Conservation (phyloP, 441 rosid genomes). For the Isatis lusitanica region DNA sequence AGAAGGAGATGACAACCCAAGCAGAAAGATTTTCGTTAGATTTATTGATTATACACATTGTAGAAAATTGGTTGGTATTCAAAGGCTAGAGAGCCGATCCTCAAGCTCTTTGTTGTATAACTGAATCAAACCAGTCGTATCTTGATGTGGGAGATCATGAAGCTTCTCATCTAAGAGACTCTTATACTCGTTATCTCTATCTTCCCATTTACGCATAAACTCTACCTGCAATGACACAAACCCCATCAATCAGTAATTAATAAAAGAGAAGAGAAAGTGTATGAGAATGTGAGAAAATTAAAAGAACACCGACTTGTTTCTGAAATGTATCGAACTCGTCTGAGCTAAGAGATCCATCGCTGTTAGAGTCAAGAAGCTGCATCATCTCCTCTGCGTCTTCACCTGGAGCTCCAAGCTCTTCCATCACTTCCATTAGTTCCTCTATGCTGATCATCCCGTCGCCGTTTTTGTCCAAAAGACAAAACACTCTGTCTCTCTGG, state of each 20-base stretch:
- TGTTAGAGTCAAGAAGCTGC: slow-evolving; percentile 90
- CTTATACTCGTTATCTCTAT: slow-evolving; percentile 62
- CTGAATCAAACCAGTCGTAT: slow-evolving; percentile 54
- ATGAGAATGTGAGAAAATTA: background rate
- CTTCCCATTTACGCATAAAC: slow-evolving; percentile 70
- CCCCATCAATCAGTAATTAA: background rate
- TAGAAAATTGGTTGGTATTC: slow-evolving; percentile 11
- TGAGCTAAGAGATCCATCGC: slow-evolving; percentile 91
- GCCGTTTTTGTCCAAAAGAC: slow-evolving; percentile 83
- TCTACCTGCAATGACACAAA: slow-evolving; percentile 55
- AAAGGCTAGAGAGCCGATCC: slow-evolving; percentile 34
- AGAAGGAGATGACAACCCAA: background rate
- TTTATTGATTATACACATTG: background rate
- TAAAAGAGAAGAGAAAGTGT: background rate
- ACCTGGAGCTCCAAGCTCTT: slow-evolving; percentile 94
- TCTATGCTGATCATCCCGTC: slow-evolving; percentile 97
- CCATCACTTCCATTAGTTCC: slow-evolving; percentile 94
- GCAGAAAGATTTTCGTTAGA: background rate
- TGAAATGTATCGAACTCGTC: slow-evolving; percentile 86
- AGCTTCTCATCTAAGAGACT: slow-evolving; percentile 64
- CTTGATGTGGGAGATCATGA: slow-evolving; percentile 42
- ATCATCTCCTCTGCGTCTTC: slow-evolving; percentile 95
- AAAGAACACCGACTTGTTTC: slow-evolving; percentile 56
- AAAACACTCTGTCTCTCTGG: slow-evolving; percentile 67
- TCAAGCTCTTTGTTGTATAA: slow-evolving; percentile 56